Evolutionary conservation across 192 early-diverging fungal species (phyloP).

Genomic region (Coemansia sp.): DNA sequence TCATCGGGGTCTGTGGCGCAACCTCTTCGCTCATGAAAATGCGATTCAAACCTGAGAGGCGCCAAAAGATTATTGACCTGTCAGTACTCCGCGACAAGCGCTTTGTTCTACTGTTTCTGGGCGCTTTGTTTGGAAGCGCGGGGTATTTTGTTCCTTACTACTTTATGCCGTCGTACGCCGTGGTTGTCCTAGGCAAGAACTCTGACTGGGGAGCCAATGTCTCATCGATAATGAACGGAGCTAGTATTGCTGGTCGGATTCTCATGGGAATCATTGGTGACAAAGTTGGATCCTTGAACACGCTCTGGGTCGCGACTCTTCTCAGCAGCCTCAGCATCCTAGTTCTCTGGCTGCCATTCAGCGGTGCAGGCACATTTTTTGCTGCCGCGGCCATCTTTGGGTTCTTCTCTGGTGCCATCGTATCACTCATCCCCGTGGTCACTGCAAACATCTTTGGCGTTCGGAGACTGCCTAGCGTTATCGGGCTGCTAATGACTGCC

Average conservation of each 20-base stretch:
- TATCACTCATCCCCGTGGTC: slow-evolving; percentile 34
- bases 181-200: slow-evolving; percentile 12
- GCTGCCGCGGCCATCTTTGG: slow-evolving; percentile 27
- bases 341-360: slow-evolving; percentile 38
- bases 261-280: slow-evolving; percentile 24
- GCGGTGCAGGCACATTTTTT: slow-evolving; percentile 18
- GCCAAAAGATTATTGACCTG: slow-evolving; percentile 20
- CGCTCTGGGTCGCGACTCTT: slow-evolving; percentile 17
- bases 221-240: slow-evolving; percentile 32
- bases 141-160: slow-evolving; percentile 20
- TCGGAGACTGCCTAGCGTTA: slow-evolving; percentile 29
- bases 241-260: slow-evolving; percentile 31
- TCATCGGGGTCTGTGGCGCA: slow-evolving; percentile 22
- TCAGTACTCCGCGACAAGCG: slow-evolving; percentile 9
- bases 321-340: slow-evolving; percentile 24
- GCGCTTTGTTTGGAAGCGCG: slow-evolving; percentile 8
- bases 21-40: slow-evolving; percentile 20
- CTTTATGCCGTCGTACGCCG: slow-evolving; percentile 25
- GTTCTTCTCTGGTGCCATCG: slow-evolving; percentile 33
- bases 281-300: slow-evolving; percentile 22
- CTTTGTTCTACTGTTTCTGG: slow-evolving; percentile 22
- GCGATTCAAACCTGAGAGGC: slow-evolving; percentile 10
- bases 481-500: slow-evolving; percentile 32
- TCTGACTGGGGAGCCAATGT: slow-evolving; percentile 32
- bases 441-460: slow-evolving; percentile 37